These are phyloP conservation scores for Aspergillus niger DNA, from an alignment of 2,329 filamentous ascomycete species.

Conservation along the genomic window DNA sequence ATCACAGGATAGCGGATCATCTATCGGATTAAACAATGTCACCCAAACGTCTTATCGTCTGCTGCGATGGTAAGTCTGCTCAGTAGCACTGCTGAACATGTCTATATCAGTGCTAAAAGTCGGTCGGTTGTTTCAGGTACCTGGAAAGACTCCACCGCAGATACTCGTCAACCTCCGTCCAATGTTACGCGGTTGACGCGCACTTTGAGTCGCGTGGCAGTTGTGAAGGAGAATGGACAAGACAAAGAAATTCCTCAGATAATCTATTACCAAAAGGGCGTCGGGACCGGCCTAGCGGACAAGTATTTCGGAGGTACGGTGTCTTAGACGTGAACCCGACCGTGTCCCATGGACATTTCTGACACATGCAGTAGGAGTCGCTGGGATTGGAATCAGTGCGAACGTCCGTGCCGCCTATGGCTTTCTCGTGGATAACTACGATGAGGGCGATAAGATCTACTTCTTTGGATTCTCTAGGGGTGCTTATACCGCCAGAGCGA, in stretches of 20 bases:
- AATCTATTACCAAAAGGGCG: slow-evolving; percentile 45
- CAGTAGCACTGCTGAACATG: neutral
- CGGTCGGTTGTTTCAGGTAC: slow-evolving; percentile 21
- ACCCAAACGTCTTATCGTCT: slow-evolving; percentile 37
- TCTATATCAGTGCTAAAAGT: too few species aligned
- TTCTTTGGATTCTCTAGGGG: slow-evolving; percentile 53
- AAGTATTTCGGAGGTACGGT: slow-evolving; percentile 23
- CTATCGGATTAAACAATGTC: neutral
- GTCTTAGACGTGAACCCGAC: neutral
- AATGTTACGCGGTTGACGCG: slow-evolving; percentile 45
- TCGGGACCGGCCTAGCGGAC: slow-evolving; percentile 34
- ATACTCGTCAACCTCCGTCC: slow-evolving; percentile 34
- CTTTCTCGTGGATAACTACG: slow-evolving; percentile 57
- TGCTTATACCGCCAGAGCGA: slow-evolving; percentile 49
- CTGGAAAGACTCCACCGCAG: slow-evolving; percentile 35
- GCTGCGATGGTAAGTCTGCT: slow-evolving; percentile 33
- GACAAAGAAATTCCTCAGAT: slow-evolving; percentile 36
- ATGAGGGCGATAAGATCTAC: slow-evolving; percentile 54
- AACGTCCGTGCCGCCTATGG: slow-evolving; percentile 39
- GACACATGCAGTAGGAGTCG: slow-evolving; percentile 8
- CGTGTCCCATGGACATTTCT: too few species aligned
- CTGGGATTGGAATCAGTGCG: slow-evolving; percentile 25
- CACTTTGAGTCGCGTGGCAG: slow-evolving; percentile 35
- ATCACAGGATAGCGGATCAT: neutral
- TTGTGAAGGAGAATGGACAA: slow-evolving; percentile 27